A percentile compares a stretch with the other conserved stretches of the same genome.
Conservation (phyloP, 441 rosid species). For the Erodium chrysanthum region DNA sequence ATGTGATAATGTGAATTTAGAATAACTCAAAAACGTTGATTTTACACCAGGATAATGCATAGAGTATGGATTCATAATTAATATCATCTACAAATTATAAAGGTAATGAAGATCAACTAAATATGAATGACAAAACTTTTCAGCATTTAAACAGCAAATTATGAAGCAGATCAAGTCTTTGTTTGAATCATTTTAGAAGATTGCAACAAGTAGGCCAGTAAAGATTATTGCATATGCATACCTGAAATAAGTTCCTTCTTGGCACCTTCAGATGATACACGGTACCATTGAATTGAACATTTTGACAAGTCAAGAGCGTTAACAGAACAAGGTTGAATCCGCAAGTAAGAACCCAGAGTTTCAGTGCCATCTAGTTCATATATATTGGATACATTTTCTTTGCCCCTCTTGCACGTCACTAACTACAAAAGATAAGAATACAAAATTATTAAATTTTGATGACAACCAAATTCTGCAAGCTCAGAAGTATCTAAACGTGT, state of each 20-base stretch:
- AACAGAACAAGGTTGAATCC: constrained; percentile 51
- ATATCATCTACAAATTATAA: background rate
- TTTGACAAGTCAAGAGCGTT: constrained; percentile 60
- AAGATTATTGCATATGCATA: constrained; percentile 14
- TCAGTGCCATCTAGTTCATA: constrained; percentile 85
- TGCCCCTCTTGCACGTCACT: constrained; percentile 49
- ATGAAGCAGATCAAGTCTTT: background rate
- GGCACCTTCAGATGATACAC: constrained; percentile 60
- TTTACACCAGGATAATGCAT: background rate
- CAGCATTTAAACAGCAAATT: background rate
- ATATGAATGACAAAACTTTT: background rate
- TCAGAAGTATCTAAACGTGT: background rate
- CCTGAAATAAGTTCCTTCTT: constrained; percentile 86
- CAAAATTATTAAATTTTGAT: background rate
- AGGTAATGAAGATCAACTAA: background rate
- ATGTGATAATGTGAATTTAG: background rate
- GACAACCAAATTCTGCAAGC: background rate
- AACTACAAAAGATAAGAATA: constrained; percentile 33
- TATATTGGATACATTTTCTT: constrained; percentile 32
- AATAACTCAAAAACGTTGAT: background rate
- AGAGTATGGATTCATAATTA: background rate
- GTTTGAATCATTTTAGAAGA: background rate
- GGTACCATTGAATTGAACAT: constrained; percentile 79
- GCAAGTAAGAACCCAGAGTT: constrained; percentile 67
- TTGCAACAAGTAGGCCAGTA: background rate